phyloP scores from a whole-genome alignment of 176 grass and related monocot genomes.

The Leersia perrieri region DNA sequence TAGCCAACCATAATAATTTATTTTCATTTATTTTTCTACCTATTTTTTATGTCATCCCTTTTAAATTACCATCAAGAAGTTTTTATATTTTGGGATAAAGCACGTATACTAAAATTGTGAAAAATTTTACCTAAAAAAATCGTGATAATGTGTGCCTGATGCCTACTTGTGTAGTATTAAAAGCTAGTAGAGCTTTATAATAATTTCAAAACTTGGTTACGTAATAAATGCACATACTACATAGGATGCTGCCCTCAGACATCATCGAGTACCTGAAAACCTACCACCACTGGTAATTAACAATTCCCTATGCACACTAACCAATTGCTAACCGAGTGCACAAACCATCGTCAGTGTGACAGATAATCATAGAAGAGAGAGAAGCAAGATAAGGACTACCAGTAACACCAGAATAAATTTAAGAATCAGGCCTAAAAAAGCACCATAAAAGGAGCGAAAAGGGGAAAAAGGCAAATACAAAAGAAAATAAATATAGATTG shows the following conservation, averaged over 20 bases:
- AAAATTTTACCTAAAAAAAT: too few relatives aligned
- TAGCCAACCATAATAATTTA: too few relatives aligned
- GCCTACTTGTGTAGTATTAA: too few relatives aligned
- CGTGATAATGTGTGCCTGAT: too few relatives aligned
- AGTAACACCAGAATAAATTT: not conserved
- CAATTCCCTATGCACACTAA: conserved; percentile 14
- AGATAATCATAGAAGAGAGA: conserved; percentile 54
- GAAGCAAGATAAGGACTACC: conserved; percentile 18
- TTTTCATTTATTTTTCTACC: too few relatives aligned
- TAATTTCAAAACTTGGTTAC: too few relatives aligned
- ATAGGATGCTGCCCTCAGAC: not conserved
- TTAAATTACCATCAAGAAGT: too few relatives aligned
- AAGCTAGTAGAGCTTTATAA: too few relatives aligned
- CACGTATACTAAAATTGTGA: too few relatives aligned
- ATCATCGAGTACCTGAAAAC: not conserved
- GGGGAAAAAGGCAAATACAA: not conserved
- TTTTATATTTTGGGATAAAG: too few relatives aligned
- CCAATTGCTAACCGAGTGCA: conserved; percentile 3
- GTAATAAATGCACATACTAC: not conserved
- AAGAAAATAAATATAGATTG: not conserved
- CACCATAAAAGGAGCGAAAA: not conserved
- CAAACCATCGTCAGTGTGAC: conserved; percentile 11
- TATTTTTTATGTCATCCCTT: too few relatives aligned
- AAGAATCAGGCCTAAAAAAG: not conserved
- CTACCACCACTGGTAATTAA: conserved; percentile 19